These are phyloP conservation scores for Hymenochaete sp. DNA, from an alignment of 1,284 basidiomycete genomes.

Conservation along the genomic window DNA sequence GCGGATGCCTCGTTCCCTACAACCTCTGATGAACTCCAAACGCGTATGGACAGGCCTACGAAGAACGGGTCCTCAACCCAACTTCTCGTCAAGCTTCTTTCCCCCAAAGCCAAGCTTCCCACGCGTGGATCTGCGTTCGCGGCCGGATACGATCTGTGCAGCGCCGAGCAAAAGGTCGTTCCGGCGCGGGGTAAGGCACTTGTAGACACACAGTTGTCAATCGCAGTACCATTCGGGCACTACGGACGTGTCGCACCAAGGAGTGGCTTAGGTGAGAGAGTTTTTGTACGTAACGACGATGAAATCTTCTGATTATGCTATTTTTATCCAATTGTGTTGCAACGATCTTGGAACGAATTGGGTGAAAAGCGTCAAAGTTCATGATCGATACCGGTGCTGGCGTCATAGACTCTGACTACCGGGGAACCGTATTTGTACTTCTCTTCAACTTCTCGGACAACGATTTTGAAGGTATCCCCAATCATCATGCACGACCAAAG, in stretches of 20 bases:
- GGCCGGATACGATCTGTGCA: conserved; percentile 93
- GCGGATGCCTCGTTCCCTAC: conserved; percentile 33
- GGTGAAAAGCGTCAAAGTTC: conserved; percentile 95
- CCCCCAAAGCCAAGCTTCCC: conserved; percentile 76
- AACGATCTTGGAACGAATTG: too few relatives aligned
- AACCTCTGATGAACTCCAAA: too few relatives aligned
- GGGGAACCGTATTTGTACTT: conserved; percentile 87
- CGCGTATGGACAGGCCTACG: conserved; percentile 34
- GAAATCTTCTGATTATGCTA: background rate
- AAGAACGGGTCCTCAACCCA: conserved; percentile 29
- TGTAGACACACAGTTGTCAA: conserved; percentile 82
- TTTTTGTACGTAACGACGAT: background rate
- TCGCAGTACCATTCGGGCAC: conserved; percentile 87
- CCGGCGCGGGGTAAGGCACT: conserved; percentile 85
- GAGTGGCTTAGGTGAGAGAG: conserved; percentile 75
- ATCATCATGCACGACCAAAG: background rate
- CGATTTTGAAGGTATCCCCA: conserved; percentile 69
- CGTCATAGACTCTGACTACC: conserved; percentile 94
- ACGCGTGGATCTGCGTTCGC: conserved; percentile 80
- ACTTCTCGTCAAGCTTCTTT: conserved; percentile 81
- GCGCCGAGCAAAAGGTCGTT: conserved; percentile 71
- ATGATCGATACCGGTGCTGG: conserved; percentile 97
- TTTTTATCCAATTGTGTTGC: conserved; percentile 4
- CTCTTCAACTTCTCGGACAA: conserved; percentile 88
- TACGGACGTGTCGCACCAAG: conserved; percentile 96